Base-by-base conservation (phyloP, 2,329 filamentous ascomycete species). In the Polychaeton citri region DNA sequence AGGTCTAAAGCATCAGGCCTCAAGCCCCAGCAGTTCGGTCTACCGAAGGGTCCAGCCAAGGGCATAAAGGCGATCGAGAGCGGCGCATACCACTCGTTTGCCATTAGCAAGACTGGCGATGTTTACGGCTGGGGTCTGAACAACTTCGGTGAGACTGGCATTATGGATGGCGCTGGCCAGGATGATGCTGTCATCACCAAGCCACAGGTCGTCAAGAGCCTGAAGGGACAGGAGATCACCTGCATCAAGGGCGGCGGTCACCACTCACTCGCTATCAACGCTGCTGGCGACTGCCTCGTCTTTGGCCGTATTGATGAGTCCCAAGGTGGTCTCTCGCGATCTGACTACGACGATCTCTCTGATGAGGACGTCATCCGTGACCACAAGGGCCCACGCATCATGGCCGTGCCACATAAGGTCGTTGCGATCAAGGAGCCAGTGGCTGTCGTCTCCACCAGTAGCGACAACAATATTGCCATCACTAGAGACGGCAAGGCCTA, bases 91-190 rank as follows among this genome's bases (percentile, higher is more conserved):
- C 83, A 93, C 64, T 81, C 77, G 47, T 88, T 93, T 49, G 80
- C 79, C 34, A 70, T 85, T 33, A 71, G 72, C 48, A 71, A 75
- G 42, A 71, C 77, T 19, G 77, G 77, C 26, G 68, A 72, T 19
- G 79, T 88, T 20, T 90, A 76, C 60, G 73, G 77, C 0, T 93
- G 85, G 84, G 85, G 86, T 17, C 65, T 88, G 19, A 93, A 93
- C 68, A 86, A 81, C 60, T 92, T 82, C 58, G 81, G 79, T 43
- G 79, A 93, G 62, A 82, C 81, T 12, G 84, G 80, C 21, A 68
- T 79, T 39, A 64, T 66, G 12, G 68, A 74, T 30, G 66, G 69
- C 36, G 76, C 72, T 10, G 79, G 77, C 20, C 72, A 79, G 39
- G 74, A 80, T 35, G 76, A 80, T 45, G 79, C 79, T 21, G 74